phyloP scores from a whole-genome alignment of 2,329 filamentous ascomycete species.

The Penicillium brevicompactum region DNA sequence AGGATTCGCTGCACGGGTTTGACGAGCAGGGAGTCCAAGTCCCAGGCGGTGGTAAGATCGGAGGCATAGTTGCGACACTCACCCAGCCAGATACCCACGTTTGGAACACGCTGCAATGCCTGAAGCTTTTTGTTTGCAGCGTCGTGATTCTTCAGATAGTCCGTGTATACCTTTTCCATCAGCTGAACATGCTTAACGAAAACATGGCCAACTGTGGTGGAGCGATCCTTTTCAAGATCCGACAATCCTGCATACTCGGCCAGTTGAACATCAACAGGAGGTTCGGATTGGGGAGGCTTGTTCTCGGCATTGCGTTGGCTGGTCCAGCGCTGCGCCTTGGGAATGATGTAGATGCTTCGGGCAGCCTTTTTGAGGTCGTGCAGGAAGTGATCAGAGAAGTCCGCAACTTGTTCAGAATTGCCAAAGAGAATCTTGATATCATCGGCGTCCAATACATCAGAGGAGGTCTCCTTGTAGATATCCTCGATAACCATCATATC shows the following conservation, averaged over 20 bases:
- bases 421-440: slow-evolving; percentile 90
- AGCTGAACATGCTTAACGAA: slow-evolving; percentile 58
- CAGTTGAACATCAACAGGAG: slow-evolving; percentile 29
- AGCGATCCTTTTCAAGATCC: slow-evolving; percentile 59
- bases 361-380: slow-evolving; percentile 79
- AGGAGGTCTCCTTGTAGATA: slow-evolving; percentile 93
- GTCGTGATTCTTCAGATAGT: slow-evolving; percentile 67
- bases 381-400: slow-evolving; percentile 80
- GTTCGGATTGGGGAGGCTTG: slow-evolving; percentile 18
- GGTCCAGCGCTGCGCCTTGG: slow-evolving; percentile 56
- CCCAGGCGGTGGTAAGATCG: slow-evolving; percentile 92
- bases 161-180: slow-evolving; percentile 67
- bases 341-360: slow-evolving; percentile 74
- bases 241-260: slow-evolving; percentile 34
- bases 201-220: slow-evolving; percentile 60
- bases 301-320: slow-evolving; percentile 53
- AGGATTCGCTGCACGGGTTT: slow-evolving; percentile 94
- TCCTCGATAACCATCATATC: slow-evolving; percentile 98
- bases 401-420: slow-evolving; percentile 87
- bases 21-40: slow-evolving; percentile 91
- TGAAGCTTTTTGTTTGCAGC: slow-evolving; percentile 64
- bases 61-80: slow-evolving; percentile 92
- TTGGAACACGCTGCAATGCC: slow-evolving; percentile 53
- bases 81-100: slow-evolving; percentile 77
- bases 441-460: slow-evolving; percentile 75